Conservation (phyloP, 805 yeast genomes). For the Hanseniaspora meyeri region DNA sequence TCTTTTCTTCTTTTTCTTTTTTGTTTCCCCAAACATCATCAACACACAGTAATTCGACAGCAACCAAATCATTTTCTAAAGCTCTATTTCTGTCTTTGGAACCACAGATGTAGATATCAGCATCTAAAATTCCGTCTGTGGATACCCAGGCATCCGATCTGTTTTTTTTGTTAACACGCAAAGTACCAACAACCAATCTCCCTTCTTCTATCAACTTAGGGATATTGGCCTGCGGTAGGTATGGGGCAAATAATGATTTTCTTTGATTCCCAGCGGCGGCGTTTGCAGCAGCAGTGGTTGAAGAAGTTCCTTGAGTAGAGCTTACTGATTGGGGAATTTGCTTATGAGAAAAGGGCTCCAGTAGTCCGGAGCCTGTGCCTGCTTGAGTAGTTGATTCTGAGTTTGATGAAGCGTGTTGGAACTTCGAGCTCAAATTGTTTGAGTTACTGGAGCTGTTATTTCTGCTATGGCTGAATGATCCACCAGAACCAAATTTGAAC, state of each 20-base stretch:
- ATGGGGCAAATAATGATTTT: constrained; percentile 87
- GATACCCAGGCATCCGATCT: constrained; percentile 97
- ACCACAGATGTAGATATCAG: constrained; percentile 95
- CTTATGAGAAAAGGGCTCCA: constrained; percentile 37
- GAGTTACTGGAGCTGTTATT: constrained; percentile 30
- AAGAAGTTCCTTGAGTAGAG: constrained; percentile 28
- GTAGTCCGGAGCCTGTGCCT: constrained; percentile 17
- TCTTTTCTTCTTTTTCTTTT: constrained; percentile 93
- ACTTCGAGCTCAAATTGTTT: constrained; percentile 16
- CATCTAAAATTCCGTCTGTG: constrained; percentile 88
- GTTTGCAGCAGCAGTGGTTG: neutral
- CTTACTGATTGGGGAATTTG: constrained; percentile 73
- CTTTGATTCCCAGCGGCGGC: constrained; percentile 34
- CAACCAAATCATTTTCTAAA: constrained; percentile 90
- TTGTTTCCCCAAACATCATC: constrained; percentile 97
- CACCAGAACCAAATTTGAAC: constrained; percentile 36
- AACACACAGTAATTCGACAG: constrained; percentile 84
- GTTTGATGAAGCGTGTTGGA: constrained; percentile 10
- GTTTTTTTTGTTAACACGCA: constrained; percentile 90
- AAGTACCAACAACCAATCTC: constrained; percentile 76
- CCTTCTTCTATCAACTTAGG: constrained; percentile 87
- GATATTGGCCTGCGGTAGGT: constrained; percentile 81
- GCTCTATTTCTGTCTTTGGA: constrained; percentile 97
- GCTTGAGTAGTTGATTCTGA: constrained; percentile 28
- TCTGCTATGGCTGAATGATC: constrained; percentile 43